These are phyloP conservation scores for Eragrostis curvula DNA, from an alignment of 176 grass and related monocot genomes.

Conservation along the genomic window DNA sequence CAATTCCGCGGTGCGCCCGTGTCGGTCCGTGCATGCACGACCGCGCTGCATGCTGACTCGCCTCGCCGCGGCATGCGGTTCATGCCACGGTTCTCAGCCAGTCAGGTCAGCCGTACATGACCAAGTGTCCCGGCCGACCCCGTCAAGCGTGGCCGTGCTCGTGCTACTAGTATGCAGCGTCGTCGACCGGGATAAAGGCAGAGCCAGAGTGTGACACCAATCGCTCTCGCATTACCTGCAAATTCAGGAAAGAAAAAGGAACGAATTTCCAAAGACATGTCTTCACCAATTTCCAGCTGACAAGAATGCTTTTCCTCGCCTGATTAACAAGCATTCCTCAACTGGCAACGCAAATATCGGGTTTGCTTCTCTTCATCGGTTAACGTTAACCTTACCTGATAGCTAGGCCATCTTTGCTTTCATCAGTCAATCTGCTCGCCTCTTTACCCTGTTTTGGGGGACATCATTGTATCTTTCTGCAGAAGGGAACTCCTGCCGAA, in stretches of 20 bases:
- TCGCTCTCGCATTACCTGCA: not conserved
- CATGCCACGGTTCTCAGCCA: not conserved
- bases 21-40: not conserved
- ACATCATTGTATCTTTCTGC: not conserved
- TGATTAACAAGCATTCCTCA: not conserved
- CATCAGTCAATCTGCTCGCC: not conserved
- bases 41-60: not conserved
- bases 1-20: not conserved
- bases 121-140: not conserved
- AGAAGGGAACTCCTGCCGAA: not conserved
- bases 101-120: not conserved
- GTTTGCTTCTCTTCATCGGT: conserved; percentile 6
- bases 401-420: conserved; percentile 24
- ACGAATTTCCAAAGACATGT: no score
- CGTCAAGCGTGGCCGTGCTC: not conserved
- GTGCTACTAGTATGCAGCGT: not conserved
- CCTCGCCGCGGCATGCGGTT: not conserved
- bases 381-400: not conserved
- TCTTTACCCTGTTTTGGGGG: conserved; percentile 29
- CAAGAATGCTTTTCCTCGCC: conserved; percentile 49
- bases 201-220: not conserved
- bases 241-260: not conserved
- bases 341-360: not conserved
- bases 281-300: not conserved
- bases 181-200: not conserved